A percentile compares a stretch with the other conserved stretches of the same genome.
Conservation (phyloP, 352 stramenopile species). For the Pythium oligandrum region DNA sequence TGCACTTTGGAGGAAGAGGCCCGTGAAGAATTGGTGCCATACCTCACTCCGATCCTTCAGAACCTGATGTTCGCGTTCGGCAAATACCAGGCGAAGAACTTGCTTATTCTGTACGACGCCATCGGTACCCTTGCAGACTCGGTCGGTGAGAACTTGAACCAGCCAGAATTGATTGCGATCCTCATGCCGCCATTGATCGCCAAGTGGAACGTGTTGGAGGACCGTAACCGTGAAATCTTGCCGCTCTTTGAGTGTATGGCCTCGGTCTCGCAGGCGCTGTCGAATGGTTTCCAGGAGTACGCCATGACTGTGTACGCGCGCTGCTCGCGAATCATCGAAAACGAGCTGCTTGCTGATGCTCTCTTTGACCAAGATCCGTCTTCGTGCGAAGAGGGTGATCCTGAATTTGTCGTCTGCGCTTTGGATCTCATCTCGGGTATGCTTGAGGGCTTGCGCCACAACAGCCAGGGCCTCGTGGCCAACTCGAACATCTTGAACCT, state of each 20-base stretch:
- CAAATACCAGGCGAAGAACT: slow-evolving; percentile 93
- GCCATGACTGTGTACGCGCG: slow-evolving; percentile 76
- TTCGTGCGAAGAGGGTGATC: slow-evolving; percentile 82
- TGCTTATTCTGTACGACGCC: slow-evolving; percentile 95
- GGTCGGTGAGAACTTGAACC: slow-evolving; percentile 89
- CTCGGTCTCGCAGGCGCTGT: slow-evolving; percentile 79
- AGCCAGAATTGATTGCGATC: slow-evolving; percentile 87
- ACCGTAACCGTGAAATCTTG: slow-evolving; percentile 77
- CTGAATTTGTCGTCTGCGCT: slow-evolving; percentile 87
- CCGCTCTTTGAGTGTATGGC: slow-evolving; percentile 89
- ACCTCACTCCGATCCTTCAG: slow-evolving; percentile 89
- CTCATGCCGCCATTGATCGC: slow-evolving; percentile 92
- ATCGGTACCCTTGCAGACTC: slow-evolving; percentile 94
- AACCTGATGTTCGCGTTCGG: slow-evolving; percentile 91
- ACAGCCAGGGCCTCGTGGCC: slow-evolving; percentile 69
- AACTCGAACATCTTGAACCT: slow-evolving; percentile 86
- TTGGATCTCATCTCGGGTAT: slow-evolving; percentile 88
- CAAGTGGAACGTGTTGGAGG: slow-evolving; percentile 87
- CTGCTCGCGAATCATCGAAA: slow-evolving; percentile 80
- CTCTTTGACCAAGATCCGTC: slow-evolving; percentile 74
- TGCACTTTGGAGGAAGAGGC: slow-evolving; percentile 93
- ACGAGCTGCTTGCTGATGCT: slow-evolving; percentile 75
- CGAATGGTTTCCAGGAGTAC: slow-evolving; percentile 86
- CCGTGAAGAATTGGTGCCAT: slow-evolving; percentile 90
- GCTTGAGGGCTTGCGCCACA: slow-evolving; percentile 77